Percentiles rank a stretch among this genome's conserved stretches.
These are phyloP conservation scores for Lasiodiplodia theobromae DNA, from an alignment of 2,329 filamentous ascomycete species.

Conservation along the genomic window DNA sequence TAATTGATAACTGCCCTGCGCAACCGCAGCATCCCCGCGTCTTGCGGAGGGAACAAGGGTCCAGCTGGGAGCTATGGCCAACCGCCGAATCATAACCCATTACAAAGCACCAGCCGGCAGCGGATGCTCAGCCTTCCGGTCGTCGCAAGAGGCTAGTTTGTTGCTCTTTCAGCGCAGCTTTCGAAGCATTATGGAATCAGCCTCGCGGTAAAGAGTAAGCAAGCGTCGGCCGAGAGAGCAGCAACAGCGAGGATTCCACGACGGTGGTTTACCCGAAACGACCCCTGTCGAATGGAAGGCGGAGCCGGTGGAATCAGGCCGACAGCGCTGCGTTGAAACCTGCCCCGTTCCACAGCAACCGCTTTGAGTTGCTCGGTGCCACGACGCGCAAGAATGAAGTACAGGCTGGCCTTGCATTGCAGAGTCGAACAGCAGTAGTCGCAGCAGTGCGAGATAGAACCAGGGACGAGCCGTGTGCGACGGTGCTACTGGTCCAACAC, in stretches of 20 bases:
- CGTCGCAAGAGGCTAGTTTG: neutral
- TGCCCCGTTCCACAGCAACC: slow-evolving; percentile 10
- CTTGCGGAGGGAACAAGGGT: slow-evolving; percentile 5
- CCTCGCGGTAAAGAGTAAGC: neutral
- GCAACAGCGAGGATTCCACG: neutral
- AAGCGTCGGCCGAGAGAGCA: slow-evolving; percentile 8
- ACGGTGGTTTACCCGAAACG: neutral
- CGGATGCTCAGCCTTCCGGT: neutral
- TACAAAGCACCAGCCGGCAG: slow-evolving; percentile 21
- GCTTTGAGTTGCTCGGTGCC: neutral
- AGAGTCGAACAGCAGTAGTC: neutral
- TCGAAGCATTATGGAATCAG: neutral
- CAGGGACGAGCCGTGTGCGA: neutral
- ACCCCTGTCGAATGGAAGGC: neutral
- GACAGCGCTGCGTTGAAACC: neutral
- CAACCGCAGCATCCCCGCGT: neutral
- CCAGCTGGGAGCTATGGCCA: slow-evolving; percentile 26
- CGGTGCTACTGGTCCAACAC: neutral
- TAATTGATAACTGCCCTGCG: neutral
- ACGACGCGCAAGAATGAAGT: neutral
- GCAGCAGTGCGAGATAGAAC: neutral
- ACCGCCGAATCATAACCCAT: neutral
- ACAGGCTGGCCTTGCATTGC: slow-evolving; percentile 17
- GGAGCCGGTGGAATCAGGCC: neutral
- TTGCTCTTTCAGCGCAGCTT: neutral